phyloP scores from a whole-genome alignment of 2,329 filamentous ascomycete species.

The Venturia nashicola region DNA sequence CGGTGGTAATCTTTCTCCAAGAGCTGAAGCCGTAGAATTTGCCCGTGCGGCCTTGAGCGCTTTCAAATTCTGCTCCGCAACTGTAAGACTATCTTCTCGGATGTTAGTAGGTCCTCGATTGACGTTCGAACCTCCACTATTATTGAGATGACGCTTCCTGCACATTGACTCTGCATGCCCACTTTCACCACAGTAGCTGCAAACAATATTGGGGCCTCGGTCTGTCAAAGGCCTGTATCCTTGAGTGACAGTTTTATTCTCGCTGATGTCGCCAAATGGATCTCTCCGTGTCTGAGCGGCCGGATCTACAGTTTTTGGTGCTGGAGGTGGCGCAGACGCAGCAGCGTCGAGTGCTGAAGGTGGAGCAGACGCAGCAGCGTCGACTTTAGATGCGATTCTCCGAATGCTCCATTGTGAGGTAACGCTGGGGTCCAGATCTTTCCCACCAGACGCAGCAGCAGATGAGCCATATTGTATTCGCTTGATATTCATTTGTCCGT shows the following conservation, averaged over 20 bases:
- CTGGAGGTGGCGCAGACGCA: not conserved
- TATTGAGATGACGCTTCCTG: not conserved
- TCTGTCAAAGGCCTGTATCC: not conserved
- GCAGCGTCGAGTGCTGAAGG: too few relatives aligned
- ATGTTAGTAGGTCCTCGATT: not conserved
- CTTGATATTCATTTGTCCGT: not conserved
- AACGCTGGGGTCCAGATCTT: not conserved
- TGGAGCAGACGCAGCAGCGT: not conserved
- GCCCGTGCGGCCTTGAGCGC: not conserved
- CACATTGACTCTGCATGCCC: not conserved
- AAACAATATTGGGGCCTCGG: not conserved
- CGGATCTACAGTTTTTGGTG: not conserved
- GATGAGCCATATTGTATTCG: not conserved
- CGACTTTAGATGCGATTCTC: too few relatives aligned
- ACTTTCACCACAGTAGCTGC: not conserved
- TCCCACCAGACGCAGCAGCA: not conserved
- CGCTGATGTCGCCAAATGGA: not conserved
- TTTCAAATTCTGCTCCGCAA: not conserved
- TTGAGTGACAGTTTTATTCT: not conserved
- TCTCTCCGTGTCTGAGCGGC: not conserved
- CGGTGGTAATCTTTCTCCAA: not conserved
- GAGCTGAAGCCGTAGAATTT: not conserved
- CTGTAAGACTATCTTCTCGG: not conserved
- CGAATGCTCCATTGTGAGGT: not conserved
- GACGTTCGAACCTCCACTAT: not conserved